Percentiles rank a stretch among this genome's conserved stretches.
Conservation (phyloP, 2,329 filamentous ascomycete genomes). For the Colletotrichum chlorophyti region DNA sequence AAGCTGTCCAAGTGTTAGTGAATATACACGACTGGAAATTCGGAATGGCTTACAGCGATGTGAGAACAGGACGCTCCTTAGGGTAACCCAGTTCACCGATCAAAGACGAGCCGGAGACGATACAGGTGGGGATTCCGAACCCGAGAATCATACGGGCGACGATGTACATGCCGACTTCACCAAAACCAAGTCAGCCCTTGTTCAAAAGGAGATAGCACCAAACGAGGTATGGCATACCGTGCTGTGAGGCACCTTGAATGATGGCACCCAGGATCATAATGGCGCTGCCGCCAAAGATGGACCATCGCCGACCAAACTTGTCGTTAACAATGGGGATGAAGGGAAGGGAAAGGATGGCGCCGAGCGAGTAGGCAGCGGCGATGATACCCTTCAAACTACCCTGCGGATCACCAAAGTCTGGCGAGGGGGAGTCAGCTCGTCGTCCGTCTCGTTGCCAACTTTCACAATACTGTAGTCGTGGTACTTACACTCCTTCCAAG, state of each 20-base stretch:
- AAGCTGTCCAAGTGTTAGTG: conserved; percentile 41
- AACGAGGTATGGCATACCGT: conserved; percentile 41
- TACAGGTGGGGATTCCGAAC: conserved; percentile 65
- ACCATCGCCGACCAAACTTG: conserved; percentile 60
- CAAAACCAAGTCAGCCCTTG: not conserved
- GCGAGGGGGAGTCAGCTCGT: not conserved
- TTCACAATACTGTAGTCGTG: no score
- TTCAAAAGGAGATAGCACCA: not conserved
- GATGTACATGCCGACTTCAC: conserved; percentile 64
- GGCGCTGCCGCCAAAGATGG: conserved; percentile 60
- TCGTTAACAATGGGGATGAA: conserved; percentile 64
- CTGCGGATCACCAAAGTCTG: conserved; percentile 52
- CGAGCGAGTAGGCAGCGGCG: conserved; percentile 64
- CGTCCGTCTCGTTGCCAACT: conserved; percentile 16
- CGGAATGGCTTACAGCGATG: conserved; percentile 47
- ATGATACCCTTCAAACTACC: conserved; percentile 60
- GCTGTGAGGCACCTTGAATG: conserved; percentile 58
- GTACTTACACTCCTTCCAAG: conserved; percentile 44
- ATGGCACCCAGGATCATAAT: conserved; percentile 62
- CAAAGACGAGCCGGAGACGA: conserved; percentile 63
- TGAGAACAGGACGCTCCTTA: conserved; percentile 65
- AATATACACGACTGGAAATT: rapidly evolving
- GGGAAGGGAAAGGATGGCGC: conserved; percentile 63
- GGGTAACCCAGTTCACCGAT: conserved; percentile 67
- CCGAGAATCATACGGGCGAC: conserved; percentile 65